Evolutionary conservation across 2,329 filamentous ascomycete genomes (phyloP).

Genomic region (Colletotrichum siamense): DNA sequence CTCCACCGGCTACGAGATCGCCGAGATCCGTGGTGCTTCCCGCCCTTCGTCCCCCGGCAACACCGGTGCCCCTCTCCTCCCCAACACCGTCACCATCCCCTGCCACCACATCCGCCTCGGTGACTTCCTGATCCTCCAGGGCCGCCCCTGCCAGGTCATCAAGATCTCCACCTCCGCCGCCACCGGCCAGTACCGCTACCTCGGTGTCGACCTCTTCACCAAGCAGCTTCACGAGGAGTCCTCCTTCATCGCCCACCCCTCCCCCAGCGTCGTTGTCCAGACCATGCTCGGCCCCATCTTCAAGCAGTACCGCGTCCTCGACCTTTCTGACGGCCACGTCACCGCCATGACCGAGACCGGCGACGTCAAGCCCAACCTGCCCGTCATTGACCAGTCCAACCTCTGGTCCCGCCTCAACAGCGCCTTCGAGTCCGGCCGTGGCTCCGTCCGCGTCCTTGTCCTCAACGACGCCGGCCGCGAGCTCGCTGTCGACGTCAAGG

Average conservation of each 20-base stretch:
- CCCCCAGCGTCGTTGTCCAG: conserved; percentile 95
- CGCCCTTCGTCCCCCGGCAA: conserved; percentile 33
- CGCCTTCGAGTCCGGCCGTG: conserved; percentile 89
- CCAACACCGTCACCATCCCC: conserved; percentile 95
- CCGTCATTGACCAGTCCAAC: conserved; percentile 93
- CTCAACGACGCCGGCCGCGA: conserved; percentile 92
- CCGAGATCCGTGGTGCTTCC: conserved; percentile 50
- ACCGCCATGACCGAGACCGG: conserved; percentile 99
- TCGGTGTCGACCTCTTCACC: conserved; percentile 99
- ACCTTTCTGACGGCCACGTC: conserved; percentile 86
- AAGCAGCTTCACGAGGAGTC: conserved; percentile 99
- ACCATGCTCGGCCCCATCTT: conserved; percentile 99
- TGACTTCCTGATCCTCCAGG: conserved; percentile 98
- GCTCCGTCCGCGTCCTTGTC: conserved; percentile 92
- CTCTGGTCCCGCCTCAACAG: conserved; percentile 81
- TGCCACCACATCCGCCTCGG: conserved; percentile 99
- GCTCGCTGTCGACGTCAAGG: conserved; percentile 98
- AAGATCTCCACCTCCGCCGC: conserved; percentile 97
- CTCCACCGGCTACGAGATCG: conserved; percentile 46
- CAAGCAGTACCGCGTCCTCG: conserved; percentile 99
- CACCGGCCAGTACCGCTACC: conserved; percentile 99
- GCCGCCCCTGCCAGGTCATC: conserved; percentile 99
- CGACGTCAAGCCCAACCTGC: conserved; percentile 95
- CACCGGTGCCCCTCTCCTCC: conserved; percentile 44
- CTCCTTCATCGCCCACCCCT: conserved; percentile 95